A percentile compares a stretch with the other conserved stretches of the same genome.
phyloP scores from a whole-genome alignment of 495 filamentous ascomycete genomes.

The Tuber umbilicatum region DNA sequence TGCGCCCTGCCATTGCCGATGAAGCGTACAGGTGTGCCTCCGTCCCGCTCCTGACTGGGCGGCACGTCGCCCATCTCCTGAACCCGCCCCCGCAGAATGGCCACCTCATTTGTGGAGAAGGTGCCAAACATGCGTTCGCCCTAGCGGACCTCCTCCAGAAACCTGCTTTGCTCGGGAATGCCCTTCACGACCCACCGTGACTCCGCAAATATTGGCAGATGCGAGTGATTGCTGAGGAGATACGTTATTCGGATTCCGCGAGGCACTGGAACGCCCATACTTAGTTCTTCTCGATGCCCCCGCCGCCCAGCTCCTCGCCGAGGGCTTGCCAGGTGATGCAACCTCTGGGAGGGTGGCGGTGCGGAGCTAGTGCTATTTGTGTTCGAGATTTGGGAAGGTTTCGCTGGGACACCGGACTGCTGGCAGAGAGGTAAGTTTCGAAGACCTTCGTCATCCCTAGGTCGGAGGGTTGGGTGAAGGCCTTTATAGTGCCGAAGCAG shows the following conservation, averaged over 20 bases:
- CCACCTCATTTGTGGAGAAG: constrained; percentile 47
- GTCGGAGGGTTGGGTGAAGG: constrained; percentile 42
- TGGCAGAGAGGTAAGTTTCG: constrained; percentile 43
- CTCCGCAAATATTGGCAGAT: constrained; percentile 29
- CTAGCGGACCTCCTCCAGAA: constrained; percentile 46
- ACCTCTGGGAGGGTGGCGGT: constrained; percentile 45
- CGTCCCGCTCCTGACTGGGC: not conserved
- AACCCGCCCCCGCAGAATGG: constrained; percentile 34
- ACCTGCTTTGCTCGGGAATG: constrained; percentile 42
- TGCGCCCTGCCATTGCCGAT: not conserved
- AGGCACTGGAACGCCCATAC: constrained; percentile 44
- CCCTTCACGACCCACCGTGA: constrained; percentile 45
- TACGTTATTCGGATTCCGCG: constrained; percentile 37
- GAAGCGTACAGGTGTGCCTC: constrained; percentile 13
- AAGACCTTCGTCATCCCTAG: constrained; percentile 38
- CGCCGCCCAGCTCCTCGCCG: constrained; percentile 51
- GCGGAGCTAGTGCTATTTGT: constrained; percentile 46
- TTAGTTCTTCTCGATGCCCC: constrained; percentile 48
- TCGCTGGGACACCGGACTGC: constrained; percentile 39
- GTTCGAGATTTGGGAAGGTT: constrained; percentile 43
- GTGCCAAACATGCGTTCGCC: constrained; percentile 50
- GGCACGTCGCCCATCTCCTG: constrained; percentile 13
- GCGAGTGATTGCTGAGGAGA: constrained; percentile 32
- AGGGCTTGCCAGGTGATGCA: constrained; percentile 50
- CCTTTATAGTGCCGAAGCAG: constrained; percentile 40